Percentiles rank a stretch among this genome's conserved stretches.
phyloP scores from a whole-genome alignment of 768 basidiomycete species.

The Suillus subalutaceus region DNA sequence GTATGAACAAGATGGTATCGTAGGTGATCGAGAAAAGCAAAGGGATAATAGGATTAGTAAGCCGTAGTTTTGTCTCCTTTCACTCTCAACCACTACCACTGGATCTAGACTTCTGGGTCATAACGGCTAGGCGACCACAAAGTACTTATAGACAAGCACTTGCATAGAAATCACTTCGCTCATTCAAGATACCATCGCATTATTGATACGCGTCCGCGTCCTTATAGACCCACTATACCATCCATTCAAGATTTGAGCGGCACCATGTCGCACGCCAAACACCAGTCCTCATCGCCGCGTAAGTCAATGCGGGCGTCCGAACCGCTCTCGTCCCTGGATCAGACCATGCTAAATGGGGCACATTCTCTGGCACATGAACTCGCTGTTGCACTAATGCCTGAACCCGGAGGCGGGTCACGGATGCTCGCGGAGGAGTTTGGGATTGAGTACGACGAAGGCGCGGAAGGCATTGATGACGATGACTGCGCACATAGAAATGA shows the following conservation, averaged over 20 bases:
- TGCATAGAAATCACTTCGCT: not conserved
- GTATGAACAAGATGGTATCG: conserved; percentile 7
- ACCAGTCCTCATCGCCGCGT: conserved; percentile 7
- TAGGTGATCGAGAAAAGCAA: conserved; percentile 2
- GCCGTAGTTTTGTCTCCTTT: conserved; percentile 3
- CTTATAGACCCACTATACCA: conserved; percentile 5
- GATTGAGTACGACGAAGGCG: conserved; percentile 86
- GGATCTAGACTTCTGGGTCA: not conserved
- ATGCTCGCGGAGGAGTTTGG: conserved; percentile 87
- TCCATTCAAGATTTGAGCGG: not conserved
- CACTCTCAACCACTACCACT: not conserved
- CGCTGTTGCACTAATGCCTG: conserved; percentile 85
- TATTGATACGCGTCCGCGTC: not conserved
- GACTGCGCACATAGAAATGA: conserved; percentile 33
- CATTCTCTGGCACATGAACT: conserved; percentile 87
- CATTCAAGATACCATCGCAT: conserved; percentile 4
- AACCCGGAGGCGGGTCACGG: conserved; percentile 71
- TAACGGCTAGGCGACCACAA: not conserved
- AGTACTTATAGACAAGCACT: conserved; percentile 3
- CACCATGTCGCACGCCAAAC: conserved; percentile 2
- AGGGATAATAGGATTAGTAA: conserved; percentile 1
- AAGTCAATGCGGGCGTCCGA: conserved; percentile 16
- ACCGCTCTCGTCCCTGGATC: conserved; percentile 36
- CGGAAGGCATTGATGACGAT: conserved; percentile 73
- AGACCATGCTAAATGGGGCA: conserved; percentile 32